Evolutionary conservation across 139 green algal species (phyloP).

Genomic region (Ostreobium quekettii): DNA sequence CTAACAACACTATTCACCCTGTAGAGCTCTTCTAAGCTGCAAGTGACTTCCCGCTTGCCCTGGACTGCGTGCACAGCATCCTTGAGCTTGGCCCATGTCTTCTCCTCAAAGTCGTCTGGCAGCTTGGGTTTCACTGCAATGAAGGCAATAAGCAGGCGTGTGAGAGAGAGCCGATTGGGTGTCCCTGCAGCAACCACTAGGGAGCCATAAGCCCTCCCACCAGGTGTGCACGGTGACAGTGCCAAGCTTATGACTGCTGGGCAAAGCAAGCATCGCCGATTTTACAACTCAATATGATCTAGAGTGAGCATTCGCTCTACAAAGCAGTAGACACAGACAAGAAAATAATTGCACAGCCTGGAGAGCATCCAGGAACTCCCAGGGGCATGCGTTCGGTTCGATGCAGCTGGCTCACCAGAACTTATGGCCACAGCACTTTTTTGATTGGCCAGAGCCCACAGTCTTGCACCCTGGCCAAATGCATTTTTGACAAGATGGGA

Average conservation of each 20-base stretch:
- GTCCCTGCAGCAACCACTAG: no score
- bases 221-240: constrained; percentile 2
- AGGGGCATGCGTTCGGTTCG: no score
- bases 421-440: no score
- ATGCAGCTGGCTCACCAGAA: no score
- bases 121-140: constrained; percentile 75
- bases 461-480: no score
- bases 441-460: no score
- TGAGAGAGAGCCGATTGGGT: background rate
- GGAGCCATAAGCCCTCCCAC: no score
- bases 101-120: constrained; percentile 76
- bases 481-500: no score
- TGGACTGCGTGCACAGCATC: constrained; percentile 78
- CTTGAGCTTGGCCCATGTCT: constrained; percentile 74
- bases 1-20: constrained; percentile 37
- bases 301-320: no score
- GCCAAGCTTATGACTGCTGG: background rate
- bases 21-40: constrained; percentile 89
- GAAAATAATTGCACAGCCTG: no score
- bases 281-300: constrained; percentile 10
- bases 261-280: background rate
- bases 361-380: no score
- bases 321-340: no score
- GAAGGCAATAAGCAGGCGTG: background rate
- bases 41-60: constrained; percentile 53